Evolutionary conservation across 805 yeast species (phyloP).

Genomic region (Starmerella stigmatis): DNA sequence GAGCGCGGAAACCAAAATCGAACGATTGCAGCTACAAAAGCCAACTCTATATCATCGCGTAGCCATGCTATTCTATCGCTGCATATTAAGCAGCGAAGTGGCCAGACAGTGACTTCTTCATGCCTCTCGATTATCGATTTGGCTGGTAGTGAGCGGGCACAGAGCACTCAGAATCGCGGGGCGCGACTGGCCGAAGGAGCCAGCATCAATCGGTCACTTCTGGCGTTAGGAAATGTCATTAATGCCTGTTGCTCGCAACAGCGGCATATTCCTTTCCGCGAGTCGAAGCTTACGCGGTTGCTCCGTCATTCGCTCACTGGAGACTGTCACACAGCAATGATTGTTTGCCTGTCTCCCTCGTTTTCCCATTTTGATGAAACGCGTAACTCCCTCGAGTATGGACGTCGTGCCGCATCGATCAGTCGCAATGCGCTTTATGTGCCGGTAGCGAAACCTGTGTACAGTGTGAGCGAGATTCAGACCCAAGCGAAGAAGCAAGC

Average conservation of each 20-base stretch:
- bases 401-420: constrained; percentile 53
- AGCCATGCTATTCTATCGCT: constrained; percentile 91
- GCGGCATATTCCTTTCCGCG: constrained; percentile 81
- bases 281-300: constrained; percentile 77
- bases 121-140: constrained; percentile 76
- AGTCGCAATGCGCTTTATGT: not conserved
- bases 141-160: constrained; percentile 93
- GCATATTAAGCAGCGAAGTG: constrained; percentile 35
- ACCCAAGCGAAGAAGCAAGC: constrained; percentile 24
- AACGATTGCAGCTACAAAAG: constrained; percentile 79
- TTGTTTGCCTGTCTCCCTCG: constrained; percentile 85
- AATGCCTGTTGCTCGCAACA: constrained; percentile 47
- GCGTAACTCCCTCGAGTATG: constrained; percentile 78
- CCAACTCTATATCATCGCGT: constrained; percentile 80
- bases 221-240: constrained; percentile 89
- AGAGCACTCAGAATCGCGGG: constrained; percentile 79
- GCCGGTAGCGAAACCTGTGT: not conserved
- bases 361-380: constrained; percentile 87
- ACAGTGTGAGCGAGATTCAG: not conserved
- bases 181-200: constrained; percentile 81
- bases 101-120: constrained; percentile 34
- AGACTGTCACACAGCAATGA: constrained; percentile 90
- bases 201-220: constrained; percentile 73
- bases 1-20: constrained; percentile 31
- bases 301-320: constrained; percentile 87